phyloP scores from a whole-genome alignment of 768 basidiomycete species.

The Rubroboletus satanas region DNA sequence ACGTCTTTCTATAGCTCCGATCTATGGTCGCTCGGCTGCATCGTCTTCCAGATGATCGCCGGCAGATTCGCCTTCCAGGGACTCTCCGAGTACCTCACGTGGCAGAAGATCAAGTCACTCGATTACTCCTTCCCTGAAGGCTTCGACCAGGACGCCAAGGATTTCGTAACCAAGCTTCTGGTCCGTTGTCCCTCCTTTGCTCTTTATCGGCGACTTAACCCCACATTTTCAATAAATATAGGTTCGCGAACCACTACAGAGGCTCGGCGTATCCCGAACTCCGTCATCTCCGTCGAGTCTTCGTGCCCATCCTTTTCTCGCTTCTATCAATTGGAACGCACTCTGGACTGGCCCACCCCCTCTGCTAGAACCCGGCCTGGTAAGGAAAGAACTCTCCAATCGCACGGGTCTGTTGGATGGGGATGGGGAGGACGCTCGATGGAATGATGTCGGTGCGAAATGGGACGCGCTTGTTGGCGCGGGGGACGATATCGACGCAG shows the following conservation, averaged over 20 bases:
- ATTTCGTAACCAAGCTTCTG: constrained; percentile 73
- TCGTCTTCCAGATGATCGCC: constrained; percentile 88
- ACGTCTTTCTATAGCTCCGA: constrained; percentile 60
- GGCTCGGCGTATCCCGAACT: constrained; percentile 53
- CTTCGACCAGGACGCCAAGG: constrained; percentile 77
- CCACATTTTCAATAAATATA: constrained; percentile 28
- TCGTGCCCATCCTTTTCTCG: constrained; percentile 61
- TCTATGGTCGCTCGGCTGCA: constrained; percentile 93
- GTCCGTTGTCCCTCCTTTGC: constrained; percentile 36
- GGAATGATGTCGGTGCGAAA: constrained; percentile 51
- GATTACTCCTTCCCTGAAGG: constrained; percentile 86
- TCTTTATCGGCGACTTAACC: neutral
- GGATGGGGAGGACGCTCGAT: constrained; percentile 34
- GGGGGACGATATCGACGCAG: constrained; percentile 26
- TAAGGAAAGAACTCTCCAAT: constrained; percentile 42
- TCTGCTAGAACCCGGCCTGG: constrained; percentile 52
- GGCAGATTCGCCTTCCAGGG: constrained; percentile 92
- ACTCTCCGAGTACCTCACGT: constrained; percentile 88
- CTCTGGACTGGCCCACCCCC: constrained; percentile 68
- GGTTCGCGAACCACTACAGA: constrained; percentile 55
- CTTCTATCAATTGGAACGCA: constrained; percentile 52
- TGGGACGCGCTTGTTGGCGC: constrained; percentile 48
- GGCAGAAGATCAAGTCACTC: constrained; percentile 87
- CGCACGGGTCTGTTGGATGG: constrained; percentile 7
- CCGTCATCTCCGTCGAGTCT: constrained; percentile 42